phyloP scores from a whole-genome alignment of 345 rosid genomes.

The Acer saccharum region DNA sequence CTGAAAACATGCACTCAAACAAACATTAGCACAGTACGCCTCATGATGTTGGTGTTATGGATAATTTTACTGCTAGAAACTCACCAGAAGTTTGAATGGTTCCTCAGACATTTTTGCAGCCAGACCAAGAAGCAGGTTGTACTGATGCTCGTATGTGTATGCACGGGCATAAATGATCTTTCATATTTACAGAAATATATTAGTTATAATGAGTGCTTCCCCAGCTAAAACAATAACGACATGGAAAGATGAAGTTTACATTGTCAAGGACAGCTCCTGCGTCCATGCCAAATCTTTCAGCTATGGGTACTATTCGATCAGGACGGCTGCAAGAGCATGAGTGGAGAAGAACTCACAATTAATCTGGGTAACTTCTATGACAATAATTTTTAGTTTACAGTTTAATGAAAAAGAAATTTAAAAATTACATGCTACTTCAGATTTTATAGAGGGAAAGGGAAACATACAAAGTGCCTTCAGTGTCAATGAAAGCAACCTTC shows the following conservation, averaged over 20 bases:
- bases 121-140: conserved; percentile 83
- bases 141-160: conserved; percentile 85
- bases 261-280: conserved; percentile 96
- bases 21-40: conserved; percentile 15
- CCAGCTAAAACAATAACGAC: not conserved
- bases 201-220: conserved; percentile 7
- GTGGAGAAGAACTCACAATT: conserved; percentile 37
- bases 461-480: conserved; percentile 94
- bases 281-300: conserved; percentile 99
- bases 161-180: conserved; percentile 95
- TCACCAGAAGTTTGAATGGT: conserved; percentile 80
- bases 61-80: conserved; percentile 6
- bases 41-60: not conserved
- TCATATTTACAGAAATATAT: conserved; percentile 29
- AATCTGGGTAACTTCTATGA: not conserved
- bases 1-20: conserved; percentile 36
- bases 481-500: conserved; percentile 87
- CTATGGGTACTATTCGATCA: conserved; percentile 82
- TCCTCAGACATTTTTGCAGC: conserved; percentile 98
- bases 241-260: conserved; percentile 36
- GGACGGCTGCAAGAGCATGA: conserved; percentile 61
- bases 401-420: conserved; percentile 5
- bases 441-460: not conserved
- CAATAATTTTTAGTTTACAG: not conserved
- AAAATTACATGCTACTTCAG: not conserved